These are phyloP conservation scores for Pugionium dolabratum DNA, from an alignment of 345 rosid genomes.

Conservation along the genomic window DNA sequence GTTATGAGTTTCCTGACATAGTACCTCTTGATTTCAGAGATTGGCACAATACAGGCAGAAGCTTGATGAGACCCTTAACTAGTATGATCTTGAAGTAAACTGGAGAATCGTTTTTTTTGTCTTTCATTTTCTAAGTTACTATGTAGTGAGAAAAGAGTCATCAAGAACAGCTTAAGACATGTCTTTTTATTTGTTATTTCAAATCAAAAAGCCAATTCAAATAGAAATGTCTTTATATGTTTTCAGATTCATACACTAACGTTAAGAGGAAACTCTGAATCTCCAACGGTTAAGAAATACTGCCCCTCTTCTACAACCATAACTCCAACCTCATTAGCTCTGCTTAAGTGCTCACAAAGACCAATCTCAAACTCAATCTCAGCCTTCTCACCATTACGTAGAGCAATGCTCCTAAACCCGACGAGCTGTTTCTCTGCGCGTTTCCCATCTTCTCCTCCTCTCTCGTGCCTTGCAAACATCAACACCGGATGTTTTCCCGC, in stretches of 20 bases:
- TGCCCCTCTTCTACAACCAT: constrained; percentile 74
- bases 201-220: constrained; percentile 18
- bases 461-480: constrained; percentile 56
- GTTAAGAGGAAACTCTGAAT: constrained; percentile 53
- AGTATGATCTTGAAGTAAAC: constrained; percentile 20
- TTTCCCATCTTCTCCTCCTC: constrained; percentile 48
- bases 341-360: constrained; percentile 68
- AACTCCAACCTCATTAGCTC: constrained; percentile 62
- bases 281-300: constrained; percentile 69
- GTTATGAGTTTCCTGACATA: constrained; percentile 1
- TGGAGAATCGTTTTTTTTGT: background rate
- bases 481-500: constrained; percentile 72
- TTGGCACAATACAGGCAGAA: constrained; percentile 92
- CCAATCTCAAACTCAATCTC: constrained; percentile 58
- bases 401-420: constrained; percentile 66
- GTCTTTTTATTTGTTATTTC: constrained; percentile 1
- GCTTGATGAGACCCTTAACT: constrained; percentile 64
- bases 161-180: constrained; percentile 18
- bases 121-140: constrained; percentile 1
- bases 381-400: constrained; percentile 54
- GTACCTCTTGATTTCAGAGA: constrained; percentile 46
- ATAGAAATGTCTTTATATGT: constrained; percentile 36
- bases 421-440: constrained; percentile 65
- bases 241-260: constrained; percentile 44
- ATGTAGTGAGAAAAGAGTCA: constrained; percentile 33